Base-by-base conservation (phyloP, 2,329 filamentous ascomycete genomes). In the Stachybotrys chartarum region DNA sequence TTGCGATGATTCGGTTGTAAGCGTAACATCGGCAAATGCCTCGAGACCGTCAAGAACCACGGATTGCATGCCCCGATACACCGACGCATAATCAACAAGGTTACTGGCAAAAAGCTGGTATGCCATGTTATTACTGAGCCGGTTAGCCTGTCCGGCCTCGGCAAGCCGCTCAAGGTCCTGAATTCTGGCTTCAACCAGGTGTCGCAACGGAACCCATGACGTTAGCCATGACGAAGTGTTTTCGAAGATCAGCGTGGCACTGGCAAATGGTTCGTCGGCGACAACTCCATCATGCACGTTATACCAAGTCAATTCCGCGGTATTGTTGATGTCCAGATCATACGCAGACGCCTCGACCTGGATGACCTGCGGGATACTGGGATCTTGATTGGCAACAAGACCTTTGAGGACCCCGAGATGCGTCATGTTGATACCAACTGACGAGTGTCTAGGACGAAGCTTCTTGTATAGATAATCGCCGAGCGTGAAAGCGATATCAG, bases 401-500 rank as follows among this genome's bases (percentile, higher is more conserved):
- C 55, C 59, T 76, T 90, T 88, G 52, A 78, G 78, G 1, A 88
- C 85, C 66, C 87, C 82, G 75, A 91, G 84, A 51, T 84, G 75
- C 59, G 77, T 77, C 18, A 90, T 82, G 60, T 90, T 87, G 61
- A 84, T 74, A 24, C 82, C 83, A 18, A 85, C 75, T 35, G 53
- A 79, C 74, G 8, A 75, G 70, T 18, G 79, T 78, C 3, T 85
- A 84, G 7, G 35, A 7, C 78, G 78, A 31, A 85, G 68, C 61
- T 86, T 74, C 70, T 83, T 84, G 73, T 85, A 86, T 31, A 85
- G 58, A 47, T 88, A 86, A 59, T 83, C 76, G 52, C 78, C 79
- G 16, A 86, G 71, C 2, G 85, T 88, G 68, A 82, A 78, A 3
- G 80, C 82, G 70, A 87, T 85, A 58, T 87, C 85, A 16, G 81